Evolutionary conservation across 495 filamentous ascomycete species (phyloP).

Genomic region (Penicillium atrosanguineum): DNA sequence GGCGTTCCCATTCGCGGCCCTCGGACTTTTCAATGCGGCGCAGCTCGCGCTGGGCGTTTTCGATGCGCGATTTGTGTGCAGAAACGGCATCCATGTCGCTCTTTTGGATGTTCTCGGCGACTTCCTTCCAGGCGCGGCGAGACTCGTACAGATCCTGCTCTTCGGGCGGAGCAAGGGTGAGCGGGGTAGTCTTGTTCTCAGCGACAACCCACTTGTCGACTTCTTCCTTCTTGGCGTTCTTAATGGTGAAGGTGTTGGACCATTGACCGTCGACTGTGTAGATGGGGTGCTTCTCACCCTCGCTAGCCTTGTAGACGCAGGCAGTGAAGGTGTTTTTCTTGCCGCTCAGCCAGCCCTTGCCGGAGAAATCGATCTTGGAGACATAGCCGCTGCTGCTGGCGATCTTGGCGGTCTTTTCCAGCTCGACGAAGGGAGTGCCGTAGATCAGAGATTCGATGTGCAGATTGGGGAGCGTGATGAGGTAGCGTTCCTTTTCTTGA

Average conservation of each 20-base stretch:
- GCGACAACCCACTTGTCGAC: slow-evolving; percentile 70
- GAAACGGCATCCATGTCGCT: slow-evolving; percentile 82
- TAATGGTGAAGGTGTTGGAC: slow-evolving; percentile 80
- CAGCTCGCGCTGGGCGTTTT: slow-evolving; percentile 83
- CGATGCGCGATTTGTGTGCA: slow-evolving; percentile 81
- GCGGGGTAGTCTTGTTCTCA: slow-evolving; percentile 57
- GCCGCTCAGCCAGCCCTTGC: slow-evolving; percentile 89
- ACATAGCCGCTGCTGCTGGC: slow-evolving; percentile 81
- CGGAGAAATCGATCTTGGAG: slow-evolving; percentile 89
- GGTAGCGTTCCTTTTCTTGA: slow-evolving; percentile 64
- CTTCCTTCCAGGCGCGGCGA: slow-evolving; percentile 82
- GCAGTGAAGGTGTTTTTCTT: slow-evolving; percentile 94
- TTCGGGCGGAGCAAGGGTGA: slow-evolving; percentile 71
- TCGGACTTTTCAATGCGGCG: slow-evolving; percentile 77
- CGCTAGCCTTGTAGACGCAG: slow-evolving; percentile 64
- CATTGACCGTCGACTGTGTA: slow-evolving; percentile 91
- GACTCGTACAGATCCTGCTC: slow-evolving; percentile 86
- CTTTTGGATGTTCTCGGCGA: slow-evolving; percentile 72
- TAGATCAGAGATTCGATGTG: slow-evolving; percentile 95
- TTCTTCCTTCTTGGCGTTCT: slow-evolving; percentile 67
- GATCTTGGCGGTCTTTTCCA: slow-evolving; percentile 80
- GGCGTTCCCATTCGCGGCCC: slow-evolving; percentile 75
- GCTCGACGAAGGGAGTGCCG: slow-evolving; percentile 86
- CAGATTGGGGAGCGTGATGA: slow-evolving; percentile 89
- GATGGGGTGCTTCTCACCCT: slow-evolving; percentile 74